These are phyloP conservation scores for Ustilago xerochloae DNA, from an alignment of 1,284 basidiomycete species.

Conservation along the genomic window DNA sequence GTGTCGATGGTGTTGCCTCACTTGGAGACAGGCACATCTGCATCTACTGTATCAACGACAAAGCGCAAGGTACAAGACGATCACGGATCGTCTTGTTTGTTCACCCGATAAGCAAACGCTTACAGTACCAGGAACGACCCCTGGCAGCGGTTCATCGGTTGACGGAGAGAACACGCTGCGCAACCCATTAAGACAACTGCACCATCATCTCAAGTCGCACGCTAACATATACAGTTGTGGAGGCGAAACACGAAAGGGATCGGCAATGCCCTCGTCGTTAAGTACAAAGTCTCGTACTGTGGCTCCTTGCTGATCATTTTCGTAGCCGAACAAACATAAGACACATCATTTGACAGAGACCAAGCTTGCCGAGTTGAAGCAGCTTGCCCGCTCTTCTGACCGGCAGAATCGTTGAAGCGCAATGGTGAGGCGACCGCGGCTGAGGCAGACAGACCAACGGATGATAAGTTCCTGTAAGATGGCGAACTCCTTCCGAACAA, in stretches of 20 bases:
- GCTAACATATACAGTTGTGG: neutral
- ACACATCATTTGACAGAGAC: constrained; percentile 9
- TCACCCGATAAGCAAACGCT: constrained; percentile 1
- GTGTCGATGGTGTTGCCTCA: neutral
- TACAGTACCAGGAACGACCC: constrained; percentile 12
- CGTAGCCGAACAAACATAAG: constrained; percentile 22
- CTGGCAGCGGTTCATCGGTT: constrained; percentile 9
- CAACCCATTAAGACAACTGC: too few relatives aligned
- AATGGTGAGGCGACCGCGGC: neutral
- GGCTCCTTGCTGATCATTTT: neutral
- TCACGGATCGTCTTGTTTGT: neutral
- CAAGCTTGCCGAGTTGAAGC: too few relatives aligned
- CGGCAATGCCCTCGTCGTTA: neutral
- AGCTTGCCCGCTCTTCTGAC: neutral
- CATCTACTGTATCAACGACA: neutral
- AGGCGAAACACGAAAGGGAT: neutral
- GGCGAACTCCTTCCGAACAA: neutral
- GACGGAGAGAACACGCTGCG: too few relatives aligned
- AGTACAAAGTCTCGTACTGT: neutral
- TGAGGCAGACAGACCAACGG: neutral
- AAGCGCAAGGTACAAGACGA: neutral
- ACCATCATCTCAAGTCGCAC: too few relatives aligned
- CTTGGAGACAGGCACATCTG: neutral
- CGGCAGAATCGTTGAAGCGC: neutral
- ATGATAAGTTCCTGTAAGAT: neutral